phyloP scores from a whole-genome alignment of 257 asterid genomes.

The Scutellaria baicalensis region DNA sequence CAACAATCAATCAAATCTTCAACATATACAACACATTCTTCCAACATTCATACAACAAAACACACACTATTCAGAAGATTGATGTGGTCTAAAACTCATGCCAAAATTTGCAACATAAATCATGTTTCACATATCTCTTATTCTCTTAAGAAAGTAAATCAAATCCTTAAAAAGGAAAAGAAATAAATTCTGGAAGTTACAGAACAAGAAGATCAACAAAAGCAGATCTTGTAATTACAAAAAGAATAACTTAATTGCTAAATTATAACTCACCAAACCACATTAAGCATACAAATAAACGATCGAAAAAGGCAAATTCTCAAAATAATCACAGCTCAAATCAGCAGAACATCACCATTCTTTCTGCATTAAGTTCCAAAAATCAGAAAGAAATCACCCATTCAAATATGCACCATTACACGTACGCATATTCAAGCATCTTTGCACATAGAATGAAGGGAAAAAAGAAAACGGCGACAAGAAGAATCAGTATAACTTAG shows the following conservation, averaged over 20 bases:
- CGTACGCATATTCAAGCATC: constrained; percentile 1
- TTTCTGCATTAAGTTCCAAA: constrained; percentile 5
- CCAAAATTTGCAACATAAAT: background rate
- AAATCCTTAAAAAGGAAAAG: background rate
- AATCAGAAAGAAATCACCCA: background rate
- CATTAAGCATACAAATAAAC: background rate
- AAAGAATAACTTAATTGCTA: background rate
- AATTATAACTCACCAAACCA: constrained; percentile 9
- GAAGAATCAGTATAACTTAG: constrained; percentile 28
- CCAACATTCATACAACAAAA: too few relatives aligned
- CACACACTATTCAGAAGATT: too few relatives aligned
- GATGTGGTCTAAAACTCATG: background rate
- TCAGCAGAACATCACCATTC: too few relatives aligned
- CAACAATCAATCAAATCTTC: too few relatives aligned
- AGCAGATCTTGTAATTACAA: constrained; percentile 14
- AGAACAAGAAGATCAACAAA: background rate
- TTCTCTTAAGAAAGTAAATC: background rate
- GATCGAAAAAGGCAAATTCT: background rate
- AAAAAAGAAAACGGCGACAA: background rate
- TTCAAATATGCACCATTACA: background rate
- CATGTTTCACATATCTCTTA: background rate
- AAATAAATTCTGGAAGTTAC: background rate
- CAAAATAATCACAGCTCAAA: constrained; percentile 12
- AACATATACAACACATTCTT: too few relatives aligned
- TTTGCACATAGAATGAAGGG: background rate